Evolutionary conservation across 2,329 filamentous ascomycete genomes (phyloP).

Genomic region (Tolypocladium ovalisporum): DNA sequence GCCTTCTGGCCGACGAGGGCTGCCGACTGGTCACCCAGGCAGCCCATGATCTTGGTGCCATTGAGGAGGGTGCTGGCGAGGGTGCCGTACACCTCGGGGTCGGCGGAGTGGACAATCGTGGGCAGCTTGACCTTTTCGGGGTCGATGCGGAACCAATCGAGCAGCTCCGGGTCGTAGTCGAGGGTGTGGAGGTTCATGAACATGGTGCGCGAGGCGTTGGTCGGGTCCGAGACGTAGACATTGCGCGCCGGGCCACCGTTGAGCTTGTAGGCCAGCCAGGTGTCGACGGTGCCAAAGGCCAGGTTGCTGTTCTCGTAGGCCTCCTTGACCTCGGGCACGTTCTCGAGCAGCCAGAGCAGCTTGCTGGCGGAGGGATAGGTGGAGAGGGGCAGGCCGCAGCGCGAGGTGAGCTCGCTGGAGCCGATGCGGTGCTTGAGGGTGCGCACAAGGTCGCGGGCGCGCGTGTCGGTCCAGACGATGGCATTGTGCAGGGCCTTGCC

Average conservation of each 20-base stretch:
- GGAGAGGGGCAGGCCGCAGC: conserved; percentile 69
- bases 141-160: conserved; percentile 68
- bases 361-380: conserved; percentile 76
- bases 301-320: conserved; percentile 63
- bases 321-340: conserved; percentile 53
- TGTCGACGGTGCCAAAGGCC: conserved; percentile 71
- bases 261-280: conserved; percentile 71
- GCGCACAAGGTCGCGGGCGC: conserved; percentile 59
- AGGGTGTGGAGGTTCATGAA: conserved; percentile 74
- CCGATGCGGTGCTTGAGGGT: conserved; percentile 58
- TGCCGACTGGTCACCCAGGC: conserved; percentile 71
- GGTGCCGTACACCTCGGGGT: conserved; percentile 55
- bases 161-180: conserved; percentile 60
- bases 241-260: conserved; percentile 58
- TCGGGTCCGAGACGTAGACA: conserved; percentile 65
- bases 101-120: conserved; percentile 67
- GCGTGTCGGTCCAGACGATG: conserved; percentile 79
- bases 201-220: conserved; percentile 79
- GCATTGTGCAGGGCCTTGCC: conserved; percentile 71
- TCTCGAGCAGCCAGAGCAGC: conserved; percentile 64
- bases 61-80: conserved; percentile 51
- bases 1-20: conserved; percentile 72
- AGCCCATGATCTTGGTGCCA: conserved; percentile 62
- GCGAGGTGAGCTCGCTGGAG: conserved; percentile 52
- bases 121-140: conserved; percentile 58